Percentiles rank a stretch among this genome's conserved stretches.
Conservation (phyloP, 2,329 filamentous ascomycete genomes). For the Paraconiothyrium brasiliense region DNA sequence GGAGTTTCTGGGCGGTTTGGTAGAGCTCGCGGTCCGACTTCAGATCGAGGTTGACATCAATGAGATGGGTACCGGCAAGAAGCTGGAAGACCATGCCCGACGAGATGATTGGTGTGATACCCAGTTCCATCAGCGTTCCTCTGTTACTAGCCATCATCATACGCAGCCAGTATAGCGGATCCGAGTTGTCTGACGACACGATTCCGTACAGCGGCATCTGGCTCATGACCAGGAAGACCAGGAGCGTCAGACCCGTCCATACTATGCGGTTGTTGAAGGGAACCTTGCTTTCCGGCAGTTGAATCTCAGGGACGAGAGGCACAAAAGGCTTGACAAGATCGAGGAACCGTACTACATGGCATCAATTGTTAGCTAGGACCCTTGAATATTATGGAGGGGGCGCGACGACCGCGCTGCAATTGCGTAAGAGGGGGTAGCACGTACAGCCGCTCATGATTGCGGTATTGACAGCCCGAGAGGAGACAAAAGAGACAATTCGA, state of each 20-base stretch:
- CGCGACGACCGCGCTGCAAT: constrained; percentile 29
- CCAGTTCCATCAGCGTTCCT: constrained; percentile 94
- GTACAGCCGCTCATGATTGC: constrained; percentile 69
- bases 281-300: constrained; percentile 88
- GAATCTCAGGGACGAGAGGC: constrained; percentile 97
- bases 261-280: constrained; percentile 87
- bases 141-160: constrained; percentile 99
- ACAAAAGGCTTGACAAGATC: constrained; percentile 99
- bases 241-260: constrained; percentile 73
- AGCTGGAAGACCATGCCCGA: constrained; percentile 99
- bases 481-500: constrained; percentile 46
- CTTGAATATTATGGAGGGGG: constrained; percentile 15
- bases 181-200: constrained; percentile 93
- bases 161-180: constrained; percentile 98
- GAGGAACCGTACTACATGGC: constrained; percentile 87
- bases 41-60: constrained; percentile 99
- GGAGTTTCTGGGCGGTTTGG: constrained; percentile 96
- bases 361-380: constrained; percentile 33
- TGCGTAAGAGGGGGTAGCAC: constrained; percentile 47
- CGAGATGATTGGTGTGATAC: constrained; percentile 97
- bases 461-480: constrained; percentile 43
- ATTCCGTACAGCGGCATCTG: constrained; percentile 98
- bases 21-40: constrained; percentile 99
- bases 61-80: constrained; percentile 98
- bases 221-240: constrained; percentile 99